phyloP scores from a whole-genome alignment of 345 rosid species.

The Toxicodendron radicans region DNA sequence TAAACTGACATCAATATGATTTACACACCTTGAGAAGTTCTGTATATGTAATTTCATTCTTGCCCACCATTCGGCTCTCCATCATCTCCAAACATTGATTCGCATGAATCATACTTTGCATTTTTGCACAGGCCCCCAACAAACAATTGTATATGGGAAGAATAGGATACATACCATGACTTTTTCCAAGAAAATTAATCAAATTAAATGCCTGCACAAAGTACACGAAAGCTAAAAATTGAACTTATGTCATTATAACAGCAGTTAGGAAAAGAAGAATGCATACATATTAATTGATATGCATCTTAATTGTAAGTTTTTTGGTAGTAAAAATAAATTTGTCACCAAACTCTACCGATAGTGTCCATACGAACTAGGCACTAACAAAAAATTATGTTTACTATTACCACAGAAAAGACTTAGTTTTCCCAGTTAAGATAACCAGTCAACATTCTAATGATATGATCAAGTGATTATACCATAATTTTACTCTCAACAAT shows the following conservation, averaged over 20 bases:
- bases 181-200: slow-evolving; percentile 52
- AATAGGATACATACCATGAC: slow-evolving; percentile 38
- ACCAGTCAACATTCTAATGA: slow-evolving; percentile 4
- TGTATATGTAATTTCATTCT: slow-evolving; percentile 66
- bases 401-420: background rate
- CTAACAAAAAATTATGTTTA: background rate
- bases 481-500: background rate
- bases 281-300: slow-evolving; percentile 7
- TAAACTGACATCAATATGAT: slow-evolving; percentile 6
- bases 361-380: background rate
- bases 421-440: background rate
- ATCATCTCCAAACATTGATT: slow-evolving; percentile 80
- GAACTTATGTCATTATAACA: background rate
- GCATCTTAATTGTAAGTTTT: background rate
- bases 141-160: slow-evolving; percentile 60
- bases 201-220: slow-evolving; percentile 64
- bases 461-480: background rate
- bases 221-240: slow-evolving; percentile 15
- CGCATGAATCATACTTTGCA: slow-evolving; percentile 36
- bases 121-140: slow-evolving; percentile 54
- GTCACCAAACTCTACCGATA: slow-evolving; percentile 5
- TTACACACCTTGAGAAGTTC: slow-evolving; percentile 76
- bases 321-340: background rate
- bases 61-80: slow-evolving; percentile 65
- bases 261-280: slow-evolving; percentile 10